Evolutionary conservation across 1,139 yeast species (phyloP).

Genomic region (Diutina catenulata): DNA sequence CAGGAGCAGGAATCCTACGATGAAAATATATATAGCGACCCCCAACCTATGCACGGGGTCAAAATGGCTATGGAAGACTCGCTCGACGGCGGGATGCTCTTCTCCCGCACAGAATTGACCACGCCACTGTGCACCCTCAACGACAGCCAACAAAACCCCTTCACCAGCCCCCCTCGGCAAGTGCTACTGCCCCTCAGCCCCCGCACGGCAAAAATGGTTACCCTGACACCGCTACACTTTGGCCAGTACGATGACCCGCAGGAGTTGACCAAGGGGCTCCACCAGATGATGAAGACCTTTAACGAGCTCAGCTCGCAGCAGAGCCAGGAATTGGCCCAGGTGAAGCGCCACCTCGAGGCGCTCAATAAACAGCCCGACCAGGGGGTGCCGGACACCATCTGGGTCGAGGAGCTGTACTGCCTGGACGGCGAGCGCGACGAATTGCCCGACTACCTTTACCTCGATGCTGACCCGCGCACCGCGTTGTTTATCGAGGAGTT

Average conservation of each 20-base stretch:
- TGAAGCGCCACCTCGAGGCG: not conserved
- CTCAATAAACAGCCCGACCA: not conserved
- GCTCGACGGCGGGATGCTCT: not conserved
- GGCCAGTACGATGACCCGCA: not conserved
- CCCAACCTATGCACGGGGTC: no score
- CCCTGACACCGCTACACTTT: conserved; percentile 2
- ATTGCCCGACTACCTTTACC: conserved; percentile 2
- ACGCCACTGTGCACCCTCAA: not conserved
- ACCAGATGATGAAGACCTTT: conserved; percentile 1
- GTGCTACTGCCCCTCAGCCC: not conserved
- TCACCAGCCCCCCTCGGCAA: not conserved
- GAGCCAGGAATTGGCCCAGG: not conserved
- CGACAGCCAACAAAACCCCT: no score
- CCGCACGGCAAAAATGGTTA: not conserved
- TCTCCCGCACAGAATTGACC: conserved; percentile 1
- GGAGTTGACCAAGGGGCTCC: not conserved
- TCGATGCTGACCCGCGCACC: not conserved
- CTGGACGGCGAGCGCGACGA: not conserved
- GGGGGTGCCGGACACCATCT: not conserved
- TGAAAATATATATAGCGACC: no score
- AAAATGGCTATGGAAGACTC: no score
- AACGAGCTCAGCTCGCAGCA: not conserved
- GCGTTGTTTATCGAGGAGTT: conserved; percentile 3
- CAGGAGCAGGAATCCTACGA: no score
- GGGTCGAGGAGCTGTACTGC: conserved; percentile 2